Percentiles rank a stretch among this genome's conserved stretches.
Evolutionary conservation across 2,329 filamentous ascomycete species (phyloP).

Genomic region (Lomentospora prolificans): DNA sequence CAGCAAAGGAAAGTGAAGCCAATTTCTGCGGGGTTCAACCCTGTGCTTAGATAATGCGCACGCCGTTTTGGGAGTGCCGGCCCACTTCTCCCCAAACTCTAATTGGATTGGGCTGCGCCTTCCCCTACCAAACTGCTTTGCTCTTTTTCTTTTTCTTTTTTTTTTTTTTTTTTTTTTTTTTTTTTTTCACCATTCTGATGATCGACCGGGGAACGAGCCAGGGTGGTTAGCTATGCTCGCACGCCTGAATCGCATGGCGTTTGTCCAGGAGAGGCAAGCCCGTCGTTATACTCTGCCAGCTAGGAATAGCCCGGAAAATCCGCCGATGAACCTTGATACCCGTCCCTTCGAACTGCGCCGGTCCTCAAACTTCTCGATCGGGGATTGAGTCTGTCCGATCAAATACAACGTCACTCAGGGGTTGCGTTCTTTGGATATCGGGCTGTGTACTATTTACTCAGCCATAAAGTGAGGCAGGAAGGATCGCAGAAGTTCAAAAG

Average conservation of each 20-base stretch:
- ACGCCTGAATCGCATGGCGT: too few species aligned
- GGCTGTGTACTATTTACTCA: too few species aligned
- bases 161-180: too few species aligned
- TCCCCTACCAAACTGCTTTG: too few species aligned
- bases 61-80: neutral
- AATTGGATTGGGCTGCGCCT: neutral
- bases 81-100: neutral
- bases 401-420: too few species aligned
- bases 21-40: neutral
- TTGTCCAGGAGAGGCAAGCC: neutral
- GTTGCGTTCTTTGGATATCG: too few species aligned
- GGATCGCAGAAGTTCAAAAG: neutral
- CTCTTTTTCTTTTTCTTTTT: too few species aligned
- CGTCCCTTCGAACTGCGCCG: neutral
- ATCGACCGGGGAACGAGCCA: neutral
- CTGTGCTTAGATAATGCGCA: neutral
- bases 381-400: too few species aligned
- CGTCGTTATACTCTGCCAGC: neutral
- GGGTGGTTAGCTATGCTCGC: too few species aligned
- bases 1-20: neutral
- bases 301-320: neutral
- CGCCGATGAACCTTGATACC: neutral
- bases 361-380: too few species aligned
- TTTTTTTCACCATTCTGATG: too few species aligned
- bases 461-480: neutral